Base-by-base conservation (phyloP, 192 early-diverging fungal genomes). In the Entomortierella chlamydospora region DNA sequence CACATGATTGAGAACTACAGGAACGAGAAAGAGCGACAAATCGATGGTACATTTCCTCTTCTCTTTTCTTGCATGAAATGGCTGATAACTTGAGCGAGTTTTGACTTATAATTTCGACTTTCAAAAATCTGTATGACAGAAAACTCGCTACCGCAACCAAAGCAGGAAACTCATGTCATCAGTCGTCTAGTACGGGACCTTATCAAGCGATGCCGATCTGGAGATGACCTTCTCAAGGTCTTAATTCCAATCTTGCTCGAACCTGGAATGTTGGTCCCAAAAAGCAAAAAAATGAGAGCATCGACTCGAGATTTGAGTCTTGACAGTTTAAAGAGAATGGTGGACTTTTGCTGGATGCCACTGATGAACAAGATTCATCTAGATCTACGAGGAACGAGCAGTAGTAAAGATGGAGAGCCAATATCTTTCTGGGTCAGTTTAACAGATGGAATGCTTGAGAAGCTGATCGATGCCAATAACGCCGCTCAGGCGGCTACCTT, bases 261-360 rank as follows among this genome's bases (percentile, higher is more conserved):
- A 33, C 57, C 74, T 33, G 68, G 74, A 20, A 79, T 79, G 74
- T 42, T 79, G 18, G 57, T 79, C 28, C 68, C 74, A 7, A 64
- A 70, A 47, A 45, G 45, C 51, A 79, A 79, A 31, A 69, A 70
- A 25, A 64, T 58, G 55, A 25, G 74, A 13, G 51, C 67, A 0
- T 63, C 74, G 0, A 49, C 37, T 25, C 37, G 74, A 25, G 74
- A 79, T 34, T 37, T 79, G 52, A 79, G 41, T 33, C 62, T 79
- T 29, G 57, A 65, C 30, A 79, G 47, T 43, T 45, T 60, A 20
- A 68, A 57, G 0, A 15, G 74, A 20, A 60, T 79, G 61, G 74
- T 79, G 13, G 68, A 70, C 10, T 28, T 54, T n/a, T 69, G 67
- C 33, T 79, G 74, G 74, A 70, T 79, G 74, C 74, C 74, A 15